Percentiles rank a stretch among this genome's conserved stretches.
phyloP scores from a whole-genome alignment of 2,329 filamentous ascomycete species.

The Sphaerulina musiva region DNA sequence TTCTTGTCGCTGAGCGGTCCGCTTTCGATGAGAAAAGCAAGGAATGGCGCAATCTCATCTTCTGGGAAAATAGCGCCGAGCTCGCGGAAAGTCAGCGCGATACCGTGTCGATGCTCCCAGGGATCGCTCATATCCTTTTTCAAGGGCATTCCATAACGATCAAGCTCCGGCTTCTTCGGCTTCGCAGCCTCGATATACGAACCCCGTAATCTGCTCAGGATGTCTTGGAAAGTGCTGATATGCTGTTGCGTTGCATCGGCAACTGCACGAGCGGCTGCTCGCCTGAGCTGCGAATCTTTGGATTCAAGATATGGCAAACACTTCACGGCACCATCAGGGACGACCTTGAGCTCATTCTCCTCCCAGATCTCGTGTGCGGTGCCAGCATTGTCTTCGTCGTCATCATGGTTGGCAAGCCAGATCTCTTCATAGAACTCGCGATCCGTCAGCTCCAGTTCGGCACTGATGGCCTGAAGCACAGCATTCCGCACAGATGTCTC shows the following conservation, averaged over 20 bases:
- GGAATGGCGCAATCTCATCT: conserved; percentile 65
- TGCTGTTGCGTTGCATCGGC: conserved; percentile 64
- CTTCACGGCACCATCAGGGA: conserved; percentile 52
- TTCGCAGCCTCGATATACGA: conserved; percentile 75
- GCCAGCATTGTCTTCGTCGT: conserved; percentile 77
- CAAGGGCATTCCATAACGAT: conserved; percentile 89
- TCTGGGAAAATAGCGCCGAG: conserved; percentile 64
- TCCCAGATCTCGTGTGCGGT: conserved; percentile 88
- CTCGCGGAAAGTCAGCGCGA: conserved; percentile 80
- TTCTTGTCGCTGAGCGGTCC: conserved; percentile 83
- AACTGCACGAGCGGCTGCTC: conserved; percentile 74
- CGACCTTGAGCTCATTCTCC: conserved; percentile 73
- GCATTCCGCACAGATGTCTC: conserved; percentile 75
- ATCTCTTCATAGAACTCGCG: conserved; percentile 81
- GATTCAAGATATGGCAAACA: conserved; percentile 75
- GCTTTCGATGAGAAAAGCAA: conserved; percentile 76
- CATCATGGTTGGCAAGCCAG: conserved; percentile 89
- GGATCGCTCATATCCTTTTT: conserved; percentile 82
- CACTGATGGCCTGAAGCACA: conserved; percentile 80
- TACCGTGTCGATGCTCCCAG: conserved; percentile 86
- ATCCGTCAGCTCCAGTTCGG: conserved; percentile 87
- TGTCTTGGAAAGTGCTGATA: conserved; percentile 52
- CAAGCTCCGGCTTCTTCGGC: conserved; percentile 72
- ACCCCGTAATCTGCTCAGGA: conserved; percentile 60
- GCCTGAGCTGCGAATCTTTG: conserved; percentile 71